Evolutionary conservation across 2,329 filamentous ascomycete species (phyloP).

Genomic region (Ascomycota sp.): DNA sequence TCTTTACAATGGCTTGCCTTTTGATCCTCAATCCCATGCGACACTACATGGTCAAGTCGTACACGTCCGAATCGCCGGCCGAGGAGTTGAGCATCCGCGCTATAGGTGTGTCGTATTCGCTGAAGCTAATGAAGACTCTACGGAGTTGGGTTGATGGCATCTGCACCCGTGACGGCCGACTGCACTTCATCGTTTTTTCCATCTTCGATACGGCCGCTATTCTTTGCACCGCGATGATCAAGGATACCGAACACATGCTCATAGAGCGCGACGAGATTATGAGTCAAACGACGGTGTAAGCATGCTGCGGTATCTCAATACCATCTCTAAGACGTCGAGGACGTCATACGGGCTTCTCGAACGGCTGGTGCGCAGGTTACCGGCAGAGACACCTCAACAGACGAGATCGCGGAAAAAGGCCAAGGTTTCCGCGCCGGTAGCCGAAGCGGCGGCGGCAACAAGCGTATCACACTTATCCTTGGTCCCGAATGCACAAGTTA

Average conservation of each 20-base stretch:
- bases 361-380: conserved; percentile 10
- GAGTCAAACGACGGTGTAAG: conserved; percentile 14
- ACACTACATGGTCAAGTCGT: conserved; percentile 19
- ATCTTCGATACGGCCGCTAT: conserved; percentile 29
- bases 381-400: conserved; percentile 1
- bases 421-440: not conserved
- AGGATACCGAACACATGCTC: conserved; percentile 19
- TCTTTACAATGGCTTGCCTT: conserved; percentile 22
- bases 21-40: conserved; percentile 26
- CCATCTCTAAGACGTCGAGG: conserved; percentile 13
- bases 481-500: not conserved
- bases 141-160: conserved; percentile 20
- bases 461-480: not conserved
- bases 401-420: conserved; percentile 1
- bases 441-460: not conserved
- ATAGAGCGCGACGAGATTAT: conserved; percentile 17
- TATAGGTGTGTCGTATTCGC: conserved; percentile 19
- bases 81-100: conserved; percentile 15
- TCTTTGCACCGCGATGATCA: conserved; percentile 27
- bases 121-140: conserved; percentile 19
- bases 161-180: conserved; percentile 23
- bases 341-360: conserved; percentile 14
- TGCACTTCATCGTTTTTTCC: conserved; percentile 28
- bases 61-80: conserved; percentile 7
- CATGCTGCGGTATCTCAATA: conserved; percentile 12